Percentiles rank a stretch among this genome's conserved stretches.
These are phyloP conservation scores for Trapa incisa DNA, from an alignment of 345 rosid genomes.

Conservation along the genomic window DNA sequence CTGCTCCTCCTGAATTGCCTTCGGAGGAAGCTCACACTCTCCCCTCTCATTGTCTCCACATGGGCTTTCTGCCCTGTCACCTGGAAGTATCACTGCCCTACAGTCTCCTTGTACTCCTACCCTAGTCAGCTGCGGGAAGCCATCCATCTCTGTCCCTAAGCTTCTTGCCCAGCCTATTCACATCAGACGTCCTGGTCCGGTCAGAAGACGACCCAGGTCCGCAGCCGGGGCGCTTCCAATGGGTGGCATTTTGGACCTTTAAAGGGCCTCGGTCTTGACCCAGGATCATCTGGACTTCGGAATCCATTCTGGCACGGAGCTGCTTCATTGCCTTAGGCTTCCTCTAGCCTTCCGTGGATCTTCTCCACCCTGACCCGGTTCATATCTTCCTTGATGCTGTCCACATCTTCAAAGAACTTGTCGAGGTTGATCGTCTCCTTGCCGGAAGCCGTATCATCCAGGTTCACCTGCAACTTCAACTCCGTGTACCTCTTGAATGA, in stretches of 20 bases:
- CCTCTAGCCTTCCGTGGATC: slow-evolving; percentile 51
- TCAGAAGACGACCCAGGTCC: slow-evolving; percentile 79
- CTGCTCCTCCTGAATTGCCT: slow-evolving; percentile 81
- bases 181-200: slow-evolving; percentile 68
- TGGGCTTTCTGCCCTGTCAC: slow-evolving; percentile 63
- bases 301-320: slow-evolving; percentile 49
- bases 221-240: slow-evolving; percentile 45
- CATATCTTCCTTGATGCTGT: slow-evolving; percentile 64
- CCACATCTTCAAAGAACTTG: slow-evolving; percentile 67
- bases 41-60: slow-evolving; percentile 72
- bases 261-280: slow-evolving; percentile 62
- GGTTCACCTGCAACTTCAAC: slow-evolving; percentile 37
- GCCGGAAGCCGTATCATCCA: slow-evolving; percentile 58
- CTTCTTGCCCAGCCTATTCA: slow-evolving; percentile 61
- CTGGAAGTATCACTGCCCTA: slow-evolving; percentile 68
- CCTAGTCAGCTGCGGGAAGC: slow-evolving; percentile 41
- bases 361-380: slow-evolving; percentile 31
- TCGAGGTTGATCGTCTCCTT: slow-evolving; percentile 51
- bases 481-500: slow-evolving; percentile 74
- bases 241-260: slow-evolving; percentile 42
- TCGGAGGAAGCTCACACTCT: slow-evolving; percentile 69
- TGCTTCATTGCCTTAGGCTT: slow-evolving; percentile 57
- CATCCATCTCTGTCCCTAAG: slow-evolving; percentile 62
- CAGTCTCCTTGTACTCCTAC: slow-evolving; percentile 70
- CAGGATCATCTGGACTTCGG: slow-evolving; percentile 46